Percentiles rank a stretch among this genome's conserved stretches.
Evolutionary conservation across 768 basidiomycete species (phyloP).

Genomic region (Termitomyces sp.): DNA sequence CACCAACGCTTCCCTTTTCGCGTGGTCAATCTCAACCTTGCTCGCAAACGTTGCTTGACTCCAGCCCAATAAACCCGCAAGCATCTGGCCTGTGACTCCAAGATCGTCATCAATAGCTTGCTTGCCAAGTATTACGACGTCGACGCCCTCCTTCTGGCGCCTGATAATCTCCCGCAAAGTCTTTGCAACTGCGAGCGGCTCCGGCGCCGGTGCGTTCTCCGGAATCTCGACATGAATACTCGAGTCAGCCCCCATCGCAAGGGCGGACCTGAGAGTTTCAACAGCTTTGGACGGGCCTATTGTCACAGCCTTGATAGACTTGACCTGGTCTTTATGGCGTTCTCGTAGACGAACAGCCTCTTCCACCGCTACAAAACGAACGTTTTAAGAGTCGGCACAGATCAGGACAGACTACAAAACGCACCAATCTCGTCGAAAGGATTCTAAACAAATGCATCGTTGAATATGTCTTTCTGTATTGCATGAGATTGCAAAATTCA

Average conservation of each 20-base stretch:
- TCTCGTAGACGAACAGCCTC: slow-evolving; percentile 96
- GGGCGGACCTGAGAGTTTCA: slow-evolving; percentile 90
- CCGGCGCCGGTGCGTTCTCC: slow-evolving; percentile 66
- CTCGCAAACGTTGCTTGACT: slow-evolving; percentile 94
- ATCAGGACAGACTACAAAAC: slow-evolving; percentile 5
- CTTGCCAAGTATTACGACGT: slow-evolving; percentile 94
- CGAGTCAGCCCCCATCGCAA: slow-evolving; percentile 96
- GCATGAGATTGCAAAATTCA: slow-evolving; percentile 27
- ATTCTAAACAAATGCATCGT: slow-evolving; percentile 50
- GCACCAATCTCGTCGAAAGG: slow-evolving; percentile 98
- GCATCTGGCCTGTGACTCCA: slow-evolving; percentile 95
- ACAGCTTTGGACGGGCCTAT: slow-evolving; percentile 88
- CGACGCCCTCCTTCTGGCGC: slow-evolving; percentile 51
- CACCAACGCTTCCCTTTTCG: slow-evolving; percentile 60
- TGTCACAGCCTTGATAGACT: slow-evolving; percentile 88
- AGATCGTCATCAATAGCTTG: slow-evolving; percentile 98
- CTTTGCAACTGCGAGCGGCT: slow-evolving; percentile 90
- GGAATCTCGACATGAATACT: slow-evolving; percentile 87
- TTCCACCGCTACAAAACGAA: slow-evolving; percentile 70
- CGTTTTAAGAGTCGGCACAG: not conserved
- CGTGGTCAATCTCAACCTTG: slow-evolving; percentile 68
- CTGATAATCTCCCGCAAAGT: slow-evolving; percentile 74
- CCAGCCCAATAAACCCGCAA: slow-evolving; percentile 89
- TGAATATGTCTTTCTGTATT: not conserved
- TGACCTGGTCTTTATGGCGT: slow-evolving; percentile 65